Base-by-base conservation (phyloP, 208 protist species). In the Endotrypanum monterogeii region DNA sequence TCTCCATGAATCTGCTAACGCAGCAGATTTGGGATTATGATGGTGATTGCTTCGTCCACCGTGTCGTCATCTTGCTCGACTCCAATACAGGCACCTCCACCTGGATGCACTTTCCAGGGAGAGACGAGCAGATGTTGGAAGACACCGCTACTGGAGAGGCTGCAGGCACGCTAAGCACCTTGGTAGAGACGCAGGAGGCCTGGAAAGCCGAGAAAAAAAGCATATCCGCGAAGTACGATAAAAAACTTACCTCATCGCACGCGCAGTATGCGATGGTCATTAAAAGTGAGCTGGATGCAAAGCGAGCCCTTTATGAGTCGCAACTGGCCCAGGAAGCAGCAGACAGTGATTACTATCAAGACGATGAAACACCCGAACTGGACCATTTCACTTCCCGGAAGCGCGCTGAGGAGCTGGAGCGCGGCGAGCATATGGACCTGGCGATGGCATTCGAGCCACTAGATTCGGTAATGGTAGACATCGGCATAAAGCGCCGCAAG, bases 11-110 rank as follows among this genome's bases (percentile, higher is more conserved):
- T 70, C 79, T 98, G 44, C 80, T 90, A 5, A 97, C 92, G 20
- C 95, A 97, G 80, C 90, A 97, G 73, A 91, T 98, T 30, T 98
- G 95, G 94, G 95, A 98, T 80, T 98, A 98, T 73, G 85, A 92
- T 50, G 86, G 90, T 23, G 95, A 98, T 62, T 83, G 71, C 52
- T 98, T 97, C 80, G 91, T 96, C 67, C 94, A 98, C 72, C 89
- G 89, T 30, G 68, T 94, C 39, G 72, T 97, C 56, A 79, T 97
- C 23, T 20, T 84, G 23, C 63, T 93, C n/a, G 89, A 95, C 70
- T 76, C 61, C 30, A 73, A 74, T 58, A 88, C 88, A 9, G 93
- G 93, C 37, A 79, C 73, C 48, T 82, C 86, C 39, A 85, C 85
- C 6, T 83, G 92, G 4, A 78, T 97, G 72, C 86, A 94, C 80